These are phyloP conservation scores for Rhynchosporium agropyri DNA, from an alignment of 2,329 filamentous ascomycete genomes.

Conservation along the genomic window DNA sequence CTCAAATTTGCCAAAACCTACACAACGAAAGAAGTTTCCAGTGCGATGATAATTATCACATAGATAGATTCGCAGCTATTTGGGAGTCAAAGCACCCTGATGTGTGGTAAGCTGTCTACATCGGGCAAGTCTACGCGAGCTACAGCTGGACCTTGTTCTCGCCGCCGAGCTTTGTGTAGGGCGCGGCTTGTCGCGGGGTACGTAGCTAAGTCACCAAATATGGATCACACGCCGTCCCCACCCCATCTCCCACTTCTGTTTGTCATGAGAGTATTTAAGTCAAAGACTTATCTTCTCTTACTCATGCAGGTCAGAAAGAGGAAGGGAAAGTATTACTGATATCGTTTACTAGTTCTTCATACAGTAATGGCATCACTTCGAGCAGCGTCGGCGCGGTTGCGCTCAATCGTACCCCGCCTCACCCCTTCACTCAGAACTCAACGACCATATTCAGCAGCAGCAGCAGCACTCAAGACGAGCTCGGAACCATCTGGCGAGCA, in stretches of 20 bases:
- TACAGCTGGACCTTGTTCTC: background rate
- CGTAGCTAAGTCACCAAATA: slow-evolving; percentile 7
- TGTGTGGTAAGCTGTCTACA: background rate
- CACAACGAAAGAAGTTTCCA: no score
- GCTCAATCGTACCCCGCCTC: slow-evolving; percentile 31
- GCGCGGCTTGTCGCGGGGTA: slow-evolving; percentile 13
- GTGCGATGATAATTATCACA: no score
- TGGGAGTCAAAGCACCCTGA: no score
- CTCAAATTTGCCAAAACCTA: no score
- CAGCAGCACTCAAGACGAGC: slow-evolving; percentile 31
- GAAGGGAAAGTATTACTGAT: background rate
- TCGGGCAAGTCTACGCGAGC: slow-evolving; percentile 1
- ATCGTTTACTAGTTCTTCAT: background rate
- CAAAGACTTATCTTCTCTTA: background rate
- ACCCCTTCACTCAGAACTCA: slow-evolving; percentile 19
- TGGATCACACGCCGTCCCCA: slow-evolving; percentile 5
- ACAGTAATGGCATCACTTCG: slow-evolving; percentile 40
- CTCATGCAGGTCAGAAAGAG: background rate
- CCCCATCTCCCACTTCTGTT: slow-evolving; percentile 10
- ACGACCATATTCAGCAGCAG: slow-evolving; percentile 33
- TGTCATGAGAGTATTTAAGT: slow-evolving; percentile 5
- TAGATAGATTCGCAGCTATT: no score
- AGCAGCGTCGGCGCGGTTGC: slow-evolving; percentile 38
- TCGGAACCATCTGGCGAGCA: slow-evolving; percentile 28
- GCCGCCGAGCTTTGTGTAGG: slow-evolving; percentile 4